Evolutionary conservation across 495 filamentous ascomycete species (phyloP), one percentile per base, ranked within the genome.

Genomic region (Tuber umbilicatum): DNA sequence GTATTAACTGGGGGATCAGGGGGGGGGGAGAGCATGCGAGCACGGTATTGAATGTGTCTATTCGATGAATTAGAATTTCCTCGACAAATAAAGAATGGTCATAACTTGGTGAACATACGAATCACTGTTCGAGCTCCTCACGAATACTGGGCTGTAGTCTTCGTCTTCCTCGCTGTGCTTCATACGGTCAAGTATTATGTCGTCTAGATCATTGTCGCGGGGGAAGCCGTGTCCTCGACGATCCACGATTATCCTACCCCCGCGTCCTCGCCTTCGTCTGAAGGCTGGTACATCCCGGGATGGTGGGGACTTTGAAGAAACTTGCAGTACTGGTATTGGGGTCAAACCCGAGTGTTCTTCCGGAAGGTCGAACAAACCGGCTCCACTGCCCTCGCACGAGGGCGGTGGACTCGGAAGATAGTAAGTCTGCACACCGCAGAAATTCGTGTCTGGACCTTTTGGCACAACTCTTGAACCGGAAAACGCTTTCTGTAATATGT

Each of bases 341-440:
- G 75, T 55, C 80, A 74, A 45, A 75, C 81, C 80, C 83, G 84
- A 78, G 82, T 85, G 76, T 6, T 64, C 55, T 31, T 64, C 55
- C 31, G 12, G 55, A 31, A 64, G 55, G n/a, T 64, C 55, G 27
- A 64, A 64, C 55, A 64, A 64, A 27, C 55, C 55, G 80, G 80
- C 50, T 83, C 83, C 83, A 83, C 83, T 16, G 76, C 83, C 60
- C 71, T 82, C 89, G 72, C 90, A 89, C 74, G 92, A 93, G 43
- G 92, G 90, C 72, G 94, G 94, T 21, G 94, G 94, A 37, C 93
- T 97, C 80, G 93, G 92, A 76, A 94, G 84, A 83, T 93, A 94
- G 67, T 93, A 89, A 40, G 91, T 92, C 79, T 91, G 93, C 70
- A 93, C 93, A 73, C 89, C 89, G 76, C 94, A 90, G 83, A 91